Evolutionary conservation across 805 yeast genomes (phyloP).

Genomic region (Candida sonorensis): DNA sequence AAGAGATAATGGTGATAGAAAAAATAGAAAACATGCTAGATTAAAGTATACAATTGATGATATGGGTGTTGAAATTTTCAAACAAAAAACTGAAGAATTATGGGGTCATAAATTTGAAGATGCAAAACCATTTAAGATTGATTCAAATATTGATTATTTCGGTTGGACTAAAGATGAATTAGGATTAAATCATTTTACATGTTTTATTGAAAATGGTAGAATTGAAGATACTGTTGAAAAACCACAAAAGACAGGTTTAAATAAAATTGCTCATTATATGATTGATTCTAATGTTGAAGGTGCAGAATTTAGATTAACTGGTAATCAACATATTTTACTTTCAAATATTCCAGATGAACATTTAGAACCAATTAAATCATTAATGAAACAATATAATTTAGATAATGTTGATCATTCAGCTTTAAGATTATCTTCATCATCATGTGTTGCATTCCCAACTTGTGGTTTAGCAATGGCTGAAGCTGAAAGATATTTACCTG

Average conservation of each 20-base stretch:
- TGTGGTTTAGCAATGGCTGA: constrained; percentile 99
- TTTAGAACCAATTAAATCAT: constrained; percentile 50
- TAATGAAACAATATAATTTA: constrained; percentile 67
- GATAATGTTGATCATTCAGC: constrained; percentile 81
- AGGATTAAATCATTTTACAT: constrained; percentile 83
- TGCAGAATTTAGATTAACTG: constrained; percentile 90
- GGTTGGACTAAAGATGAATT: constrained; percentile 90
- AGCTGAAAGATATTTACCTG: constrained; percentile 88
- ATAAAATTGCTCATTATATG: constrained; percentile 68
- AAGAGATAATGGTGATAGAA: constrained; percentile 91
- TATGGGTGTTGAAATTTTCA: constrained; percentile 81
- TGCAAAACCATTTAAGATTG: constrained; percentile 67
- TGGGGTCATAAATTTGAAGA: constrained; percentile 72
- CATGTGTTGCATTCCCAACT: constrained; percentile 97
- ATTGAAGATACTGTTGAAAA: constrained; percentile 86
- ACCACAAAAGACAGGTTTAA: constrained; percentile 85
- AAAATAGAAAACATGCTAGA: constrained; percentile 95
- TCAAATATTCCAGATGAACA: constrained; percentile 68
- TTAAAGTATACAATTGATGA: constrained; percentile 95
- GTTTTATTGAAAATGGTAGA: constrained; percentile 94
- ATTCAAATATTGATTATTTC: constrained; percentile 82
- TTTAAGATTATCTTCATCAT: constrained; percentile 83
- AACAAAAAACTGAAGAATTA: constrained; percentile 71
- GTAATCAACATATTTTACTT: constrained; percentile 87
- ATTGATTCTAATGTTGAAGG: constrained; percentile 50